A percentile compares a stretch with the other conserved stretches of the same genome.
phyloP scores from a whole-genome alignment of 805 yeast genomes.

The Suhomyces sp. region DNA sequence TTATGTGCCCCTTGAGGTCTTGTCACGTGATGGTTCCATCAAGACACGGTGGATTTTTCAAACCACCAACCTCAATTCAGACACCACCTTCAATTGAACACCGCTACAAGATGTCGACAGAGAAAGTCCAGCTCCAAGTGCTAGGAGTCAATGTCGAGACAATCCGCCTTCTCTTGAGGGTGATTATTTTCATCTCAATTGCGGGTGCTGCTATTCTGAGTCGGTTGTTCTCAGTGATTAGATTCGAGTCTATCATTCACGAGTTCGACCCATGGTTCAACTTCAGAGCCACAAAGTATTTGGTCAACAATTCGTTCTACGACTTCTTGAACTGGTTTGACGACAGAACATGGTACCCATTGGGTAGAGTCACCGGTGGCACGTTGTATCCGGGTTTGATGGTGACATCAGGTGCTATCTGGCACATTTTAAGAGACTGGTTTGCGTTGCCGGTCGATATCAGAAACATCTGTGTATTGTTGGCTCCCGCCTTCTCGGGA shows the following conservation, averaged over 20 bases:
- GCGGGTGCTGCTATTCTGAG: constrained; percentile 92
- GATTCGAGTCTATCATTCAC: constrained; percentile 95
- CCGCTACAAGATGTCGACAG: constrained; percentile 4
- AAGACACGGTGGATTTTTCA: constrained; percentile 7
- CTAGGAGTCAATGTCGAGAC: constrained; percentile 29
- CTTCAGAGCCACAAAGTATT: constrained; percentile 91
- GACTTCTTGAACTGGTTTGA: constrained; percentile 98
- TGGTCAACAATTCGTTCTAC: constrained; percentile 79
- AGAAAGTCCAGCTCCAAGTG: constrained; percentile 3
- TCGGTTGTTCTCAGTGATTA: constrained; percentile 90
- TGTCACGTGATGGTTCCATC: not conserved
- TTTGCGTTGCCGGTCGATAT: constrained; percentile 85
- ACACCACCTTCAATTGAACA: not conserved
- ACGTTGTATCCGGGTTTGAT: constrained; percentile 96
- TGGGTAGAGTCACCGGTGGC: constrained; percentile 99
- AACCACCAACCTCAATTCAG: not conserved
- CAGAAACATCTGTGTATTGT: constrained; percentile 89
- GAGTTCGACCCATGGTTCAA: constrained; percentile 98
- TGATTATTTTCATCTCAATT: constrained; percentile 67
- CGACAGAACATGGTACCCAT: constrained; percentile 98
- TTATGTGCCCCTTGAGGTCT: not conserved
- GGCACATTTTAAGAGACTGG: constrained; percentile 61
- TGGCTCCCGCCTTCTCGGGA: constrained; percentile 96
- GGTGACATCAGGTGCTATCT: constrained; percentile 94
- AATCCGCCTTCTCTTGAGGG: constrained; percentile 50